These are phyloP conservation scores for Echites panduratus DNA, from an alignment of 257 asterid species.

Conservation along the genomic window DNA sequence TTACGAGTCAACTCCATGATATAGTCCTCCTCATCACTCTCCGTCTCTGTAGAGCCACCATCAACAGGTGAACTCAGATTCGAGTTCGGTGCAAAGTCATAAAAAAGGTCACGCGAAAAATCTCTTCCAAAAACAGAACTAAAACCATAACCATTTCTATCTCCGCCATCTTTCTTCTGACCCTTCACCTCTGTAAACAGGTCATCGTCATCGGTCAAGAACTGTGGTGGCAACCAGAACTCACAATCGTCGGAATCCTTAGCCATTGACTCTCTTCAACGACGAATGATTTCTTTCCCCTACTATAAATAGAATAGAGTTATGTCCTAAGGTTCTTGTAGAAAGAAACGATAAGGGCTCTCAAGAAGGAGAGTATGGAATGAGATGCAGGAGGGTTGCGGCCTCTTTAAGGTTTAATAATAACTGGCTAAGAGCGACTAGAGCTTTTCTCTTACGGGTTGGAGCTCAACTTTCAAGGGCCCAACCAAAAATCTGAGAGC, in stretches of 20 bases:
- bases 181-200: constrained; percentile 15
- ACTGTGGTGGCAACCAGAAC: constrained; percentile 42
- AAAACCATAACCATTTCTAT: background rate
- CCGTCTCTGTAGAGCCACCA: constrained; percentile 56
- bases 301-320: background rate
- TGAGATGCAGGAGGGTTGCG: background rate
- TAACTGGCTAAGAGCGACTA: background rate
- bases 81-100: constrained; percentile 30
- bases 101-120: constrained; percentile 1
- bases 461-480: background rate
- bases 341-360: background rate
- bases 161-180: background rate
- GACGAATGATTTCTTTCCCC: background rate
- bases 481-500: constrained; percentile 1
- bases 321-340: background rate
- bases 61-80: constrained; percentile 69
- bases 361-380: background rate
- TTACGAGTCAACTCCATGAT: constrained; percentile 41
- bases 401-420: constrained; percentile 22
- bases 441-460: background rate
- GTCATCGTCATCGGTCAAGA: constrained; percentile 28
- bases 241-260: constrained; percentile 27
- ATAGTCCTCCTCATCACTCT: constrained; percentile 68
- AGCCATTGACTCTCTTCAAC: constrained; percentile 17
- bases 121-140: too few relatives aligned